Evolutionary conservation across 495 filamentous ascomycete species (phyloP), one percentile per base, ranked within the genome.

Genomic region (Penicillium fimorum): DNA sequence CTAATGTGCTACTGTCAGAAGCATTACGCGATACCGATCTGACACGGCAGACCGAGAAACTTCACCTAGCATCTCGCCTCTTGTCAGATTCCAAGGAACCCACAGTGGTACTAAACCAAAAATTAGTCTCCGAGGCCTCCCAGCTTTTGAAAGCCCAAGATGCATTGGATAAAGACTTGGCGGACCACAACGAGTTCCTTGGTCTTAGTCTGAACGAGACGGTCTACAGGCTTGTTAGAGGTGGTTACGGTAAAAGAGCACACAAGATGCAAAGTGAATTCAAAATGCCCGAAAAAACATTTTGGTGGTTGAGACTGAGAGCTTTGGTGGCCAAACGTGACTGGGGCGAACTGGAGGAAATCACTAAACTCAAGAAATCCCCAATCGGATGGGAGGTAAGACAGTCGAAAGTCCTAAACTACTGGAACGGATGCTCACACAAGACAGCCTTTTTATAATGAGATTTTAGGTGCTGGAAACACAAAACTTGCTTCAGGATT

Each of bases 301-400:
- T 82, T 61, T 92, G 90, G 86, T 97, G 93, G 94, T 76, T 95
- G 47, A 86, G 90, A 57, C 80, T 98, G 42, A 85, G 95, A 61
- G 94, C 92, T 4, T 76, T 97, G 46, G 91, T 97, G 5, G 87
- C 88, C 13, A 89, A 87, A 67, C 84, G 94, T 38, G 88, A 96
- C 66, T 97, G 92, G 91, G 83, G 81, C 38, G 95, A 96, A 66
- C 76, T 98, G 54, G 92, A 97, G 71, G 92, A 96, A 58, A 81
- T 90, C 58, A 84, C 81, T 44, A 79, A 74, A 60, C 67, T 53
- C 37, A 82, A 78, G 66, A 95, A 92, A 65, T 90, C 86, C 45
- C 89, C 94, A n/a, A 97, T 98, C 66, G 94, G 92, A 41, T 98
- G 95, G 95, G 91, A 94, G 82, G 87, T 90, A 74, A 73, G 79